phyloP scores from a whole-genome alignment of 2,329 filamentous ascomycete genomes.

The Botrytis fabae region DNA sequence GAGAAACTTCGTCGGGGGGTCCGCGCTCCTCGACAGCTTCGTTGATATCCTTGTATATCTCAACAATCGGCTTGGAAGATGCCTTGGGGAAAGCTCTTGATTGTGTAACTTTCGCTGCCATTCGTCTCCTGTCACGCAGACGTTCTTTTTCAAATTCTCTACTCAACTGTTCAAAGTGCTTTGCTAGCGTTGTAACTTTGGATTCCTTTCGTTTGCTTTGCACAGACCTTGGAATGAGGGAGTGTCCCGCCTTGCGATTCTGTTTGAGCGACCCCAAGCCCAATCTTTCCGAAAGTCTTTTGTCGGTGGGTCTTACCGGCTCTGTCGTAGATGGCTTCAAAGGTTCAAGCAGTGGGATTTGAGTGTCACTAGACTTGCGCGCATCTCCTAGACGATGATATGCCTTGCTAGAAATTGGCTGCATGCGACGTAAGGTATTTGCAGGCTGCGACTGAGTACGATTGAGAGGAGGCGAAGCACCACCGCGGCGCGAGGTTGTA shows the following conservation, averaged over 20 bases:
- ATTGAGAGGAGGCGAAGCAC: constrained; percentile 38
- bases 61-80: constrained; percentile 91
- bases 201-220: constrained; percentile 67
- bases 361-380: constrained; percentile 27
- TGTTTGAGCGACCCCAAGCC: constrained; percentile 65
- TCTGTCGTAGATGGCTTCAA: constrained; percentile 36
- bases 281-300: constrained; percentile 73
- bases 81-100: constrained; percentile 85
- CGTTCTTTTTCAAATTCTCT: constrained; percentile 89
- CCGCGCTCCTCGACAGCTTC: constrained; percentile 85
- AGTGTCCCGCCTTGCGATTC: constrained; percentile 58
- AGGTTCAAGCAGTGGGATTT: constrained; percentile 30
- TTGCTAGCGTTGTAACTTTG: constrained; percentile 86
- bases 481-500: constrained; percentile 31
- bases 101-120: constrained; percentile 71
- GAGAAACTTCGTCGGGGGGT: constrained; percentile 57
- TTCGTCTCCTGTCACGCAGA: constrained; percentile 77
- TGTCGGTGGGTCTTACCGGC: constrained; percentile 49
- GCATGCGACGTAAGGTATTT: constrained; percentile 37
- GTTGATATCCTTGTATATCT: constrained; percentile 91
- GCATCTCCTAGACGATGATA: constrained; percentile 31
- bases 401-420: constrained; percentile 31
- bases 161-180: constrained; percentile 95
- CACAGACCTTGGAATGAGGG: constrained; percentile 85
- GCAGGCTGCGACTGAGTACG: constrained; percentile 42